phyloP scores from a whole-genome alignment of 345 rosid genomes.

The Populus deltoides region DNA sequence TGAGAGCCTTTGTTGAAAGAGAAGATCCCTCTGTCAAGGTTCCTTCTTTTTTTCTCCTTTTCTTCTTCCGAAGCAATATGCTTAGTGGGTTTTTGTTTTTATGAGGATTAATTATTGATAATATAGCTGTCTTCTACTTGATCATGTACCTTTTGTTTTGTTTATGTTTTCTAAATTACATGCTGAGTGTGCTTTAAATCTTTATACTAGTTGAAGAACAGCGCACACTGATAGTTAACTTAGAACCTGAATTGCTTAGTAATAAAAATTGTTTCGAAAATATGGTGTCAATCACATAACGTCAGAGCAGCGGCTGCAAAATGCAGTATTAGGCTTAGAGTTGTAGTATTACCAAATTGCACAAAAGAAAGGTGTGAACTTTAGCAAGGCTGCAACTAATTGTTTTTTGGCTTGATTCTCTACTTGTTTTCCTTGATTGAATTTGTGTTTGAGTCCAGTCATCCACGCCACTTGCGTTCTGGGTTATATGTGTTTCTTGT shows the following conservation, averaged over 20 bases:
- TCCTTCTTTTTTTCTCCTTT: background rate
- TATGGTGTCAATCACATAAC: too few species aligned
- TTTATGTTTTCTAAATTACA: background rate
- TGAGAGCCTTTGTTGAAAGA: slow-evolving; percentile 71
- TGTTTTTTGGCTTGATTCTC: background rate
- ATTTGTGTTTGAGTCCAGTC: background rate
- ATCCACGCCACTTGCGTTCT: background rate
- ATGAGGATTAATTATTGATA: background rate
- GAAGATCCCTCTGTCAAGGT: slow-evolving; percentile 86
- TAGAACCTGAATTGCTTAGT: too few species aligned
- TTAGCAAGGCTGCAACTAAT: background rate
- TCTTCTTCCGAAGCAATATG: too few species aligned
- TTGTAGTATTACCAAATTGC: background rate
- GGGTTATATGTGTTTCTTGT: background rate
- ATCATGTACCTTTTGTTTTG: background rate
- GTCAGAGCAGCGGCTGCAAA: background rate
- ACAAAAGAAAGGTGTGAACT: background rate
- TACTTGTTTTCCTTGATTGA: background rate
- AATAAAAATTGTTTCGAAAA: too few species aligned
- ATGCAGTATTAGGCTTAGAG: background rate
- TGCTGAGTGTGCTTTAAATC: background rate
- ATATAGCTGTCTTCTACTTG: background rate
- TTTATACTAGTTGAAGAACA: background rate
- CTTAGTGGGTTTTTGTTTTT: background rate
- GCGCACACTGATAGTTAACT: too few species aligned